These are phyloP conservation scores for Coemansia brasiliensis DNA, from an alignment of 192 early-diverging fungal genomes.

Conservation along the genomic window DNA sequence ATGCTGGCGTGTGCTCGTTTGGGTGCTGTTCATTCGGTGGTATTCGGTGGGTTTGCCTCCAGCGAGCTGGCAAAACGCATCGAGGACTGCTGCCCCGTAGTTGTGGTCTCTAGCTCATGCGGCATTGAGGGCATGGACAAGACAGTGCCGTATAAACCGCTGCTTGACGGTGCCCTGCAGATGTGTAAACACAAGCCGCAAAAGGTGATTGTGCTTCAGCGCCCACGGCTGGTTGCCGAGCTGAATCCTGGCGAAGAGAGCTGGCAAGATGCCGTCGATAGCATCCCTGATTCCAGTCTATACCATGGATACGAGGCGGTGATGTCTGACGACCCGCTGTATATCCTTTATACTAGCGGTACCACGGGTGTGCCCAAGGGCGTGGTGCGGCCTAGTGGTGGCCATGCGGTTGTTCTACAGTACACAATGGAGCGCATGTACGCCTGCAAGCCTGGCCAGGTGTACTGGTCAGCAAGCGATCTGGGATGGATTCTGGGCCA, in stretches of 20 bases:
- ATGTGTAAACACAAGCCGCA: conserved; percentile 49
- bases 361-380: conserved; percentile 82
- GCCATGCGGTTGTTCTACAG: conserved; percentile 69
- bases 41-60: conserved; percentile 79
- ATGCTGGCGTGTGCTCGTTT: conserved; percentile 86
- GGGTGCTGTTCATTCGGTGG: conserved; percentile 83
- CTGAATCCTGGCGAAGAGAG: conserved; percentile 50
- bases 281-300: conserved; percentile 35
- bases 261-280: conserved; percentile 58
- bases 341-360: conserved; percentile 78
- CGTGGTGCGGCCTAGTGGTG: conserved; percentile 56
- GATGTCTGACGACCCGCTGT: conserved; percentile 70
- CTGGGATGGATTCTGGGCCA: conserved; percentile 92
- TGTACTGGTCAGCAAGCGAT: conserved; percentile 78
- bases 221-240: conserved; percentile 54
- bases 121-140: conserved; percentile 73
- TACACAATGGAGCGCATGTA: conserved; percentile 74
- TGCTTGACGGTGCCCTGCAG: conserved; percentile 69
- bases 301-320: conserved; percentile 60
- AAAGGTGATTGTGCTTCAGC: conserved; percentile 66
- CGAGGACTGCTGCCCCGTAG: conserved; percentile 71
- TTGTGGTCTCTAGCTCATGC: conserved; percentile 73
- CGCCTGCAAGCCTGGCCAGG: conserved; percentile 68
- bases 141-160: conserved; percentile 73
- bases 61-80: conserved; percentile 82